Evolutionary conservation across 345 rosid species (phyloP), one percentile per base, ranked within the genome.

Genomic region (Hypericum androsaemum): DNA sequence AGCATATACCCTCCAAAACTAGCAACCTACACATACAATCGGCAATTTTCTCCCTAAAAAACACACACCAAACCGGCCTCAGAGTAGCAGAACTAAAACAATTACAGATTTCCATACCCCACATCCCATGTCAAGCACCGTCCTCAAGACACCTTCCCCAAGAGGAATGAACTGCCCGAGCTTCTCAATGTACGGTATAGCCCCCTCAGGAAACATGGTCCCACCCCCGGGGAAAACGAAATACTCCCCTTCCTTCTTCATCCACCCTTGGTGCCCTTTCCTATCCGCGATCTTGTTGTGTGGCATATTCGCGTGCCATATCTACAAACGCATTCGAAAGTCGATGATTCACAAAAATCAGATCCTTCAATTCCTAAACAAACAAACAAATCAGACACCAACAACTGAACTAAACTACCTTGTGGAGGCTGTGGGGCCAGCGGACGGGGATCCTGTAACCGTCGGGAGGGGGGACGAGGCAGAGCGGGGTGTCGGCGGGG

Each of bases 191-290:
- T 94, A 94, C 8, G 77, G 81, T 5, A 79, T 79, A 1, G 95
- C 95, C 50, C 99, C 99, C 11, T 88, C 94, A 10, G 99, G 89
- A 39, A 85, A 94, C 99, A 88, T 94, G 0, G 99, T 94, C 62
- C 97, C 99, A 43, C 99, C 99, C 32, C 99, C 99, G 12, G 99
- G 98, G 71, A 94, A 94, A 54, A 72, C 68, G 62, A 94, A 94
- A 68, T 83, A 65, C 8, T 77, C 82, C 0, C 94, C 95, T 47
- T 81, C 86, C 70, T 76, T 71, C 74, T 88, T 88, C 97, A 88
- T 94, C 97, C 99, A 94, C 61, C 99, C 97, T 54, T 94, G 99
- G 54, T 88, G 99, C 47, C 99, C 99, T 72, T 92, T 92, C 77
- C 99, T 74, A 64, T 81, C 83, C 1, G 99, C 99, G 65, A 94